phyloP scores from a whole-genome alignment of 2,329 filamentous ascomycete species.

The Colletotrichum zoysiae region DNA sequence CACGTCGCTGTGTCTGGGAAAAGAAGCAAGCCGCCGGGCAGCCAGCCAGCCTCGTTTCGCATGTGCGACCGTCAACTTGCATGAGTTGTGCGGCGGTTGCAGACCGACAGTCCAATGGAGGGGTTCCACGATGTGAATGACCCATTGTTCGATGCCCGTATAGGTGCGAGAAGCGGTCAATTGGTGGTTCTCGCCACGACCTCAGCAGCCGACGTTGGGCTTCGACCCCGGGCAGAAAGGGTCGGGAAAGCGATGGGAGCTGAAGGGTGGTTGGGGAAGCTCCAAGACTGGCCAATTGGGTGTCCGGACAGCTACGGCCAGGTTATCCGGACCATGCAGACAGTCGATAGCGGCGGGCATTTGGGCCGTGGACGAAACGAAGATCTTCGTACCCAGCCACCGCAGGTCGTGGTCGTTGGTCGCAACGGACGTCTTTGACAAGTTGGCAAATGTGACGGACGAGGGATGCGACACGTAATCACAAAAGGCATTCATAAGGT shows the following conservation, averaged over 20 bases:
- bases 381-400: slow-evolving; percentile 39
- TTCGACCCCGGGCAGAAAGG: slow-evolving; percentile 20
- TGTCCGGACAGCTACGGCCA: slow-evolving; percentile 13
- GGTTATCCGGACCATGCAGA: slow-evolving; percentile 36
- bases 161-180: slow-evolving; percentile 7
- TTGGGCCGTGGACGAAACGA: slow-evolving; percentile 35
- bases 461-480: background rate
- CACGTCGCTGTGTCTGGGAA: slow-evolving; percentile 43
- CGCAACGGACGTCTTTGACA: slow-evolving; percentile 22
- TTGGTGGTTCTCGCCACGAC: slow-evolving; percentile 24
- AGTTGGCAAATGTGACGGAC: slow-evolving; percentile 23
- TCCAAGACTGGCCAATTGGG: slow-evolving; percentile 33
- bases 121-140: slow-evolving; percentile 49
- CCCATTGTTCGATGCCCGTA: slow-evolving; percentile 29
- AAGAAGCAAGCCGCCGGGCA: slow-evolving; percentile 30
- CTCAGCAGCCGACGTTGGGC: slow-evolving; percentile 23
- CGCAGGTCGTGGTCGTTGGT: slow-evolving; percentile 11
- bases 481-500: background rate
- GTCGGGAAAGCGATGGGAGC: slow-evolving; percentile 24
- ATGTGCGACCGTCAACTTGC: slow-evolving; percentile 38
- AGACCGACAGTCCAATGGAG: slow-evolving; percentile 44
- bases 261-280: slow-evolving; percentile 40
- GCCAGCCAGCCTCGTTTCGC: slow-evolving; percentile 36
- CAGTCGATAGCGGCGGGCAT: slow-evolving; percentile 39
- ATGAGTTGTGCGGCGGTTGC: slow-evolving; percentile 37